Evolutionary conservation across 1,139 yeast species (phyloP).

Genomic region (Geotrichum bryndzae): DNA sequence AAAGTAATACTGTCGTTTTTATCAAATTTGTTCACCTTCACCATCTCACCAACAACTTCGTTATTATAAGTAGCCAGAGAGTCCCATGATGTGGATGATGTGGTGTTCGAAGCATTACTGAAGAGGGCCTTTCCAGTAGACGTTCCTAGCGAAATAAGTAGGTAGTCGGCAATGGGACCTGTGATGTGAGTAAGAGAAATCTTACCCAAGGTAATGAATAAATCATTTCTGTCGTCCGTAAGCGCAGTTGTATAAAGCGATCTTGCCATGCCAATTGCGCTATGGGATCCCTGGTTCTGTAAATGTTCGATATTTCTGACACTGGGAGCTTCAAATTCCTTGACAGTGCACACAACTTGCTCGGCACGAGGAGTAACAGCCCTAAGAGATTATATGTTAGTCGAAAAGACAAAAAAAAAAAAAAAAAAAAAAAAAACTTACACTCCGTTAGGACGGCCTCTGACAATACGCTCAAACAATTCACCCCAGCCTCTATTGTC

Average conservation of each 20-base stretch:
- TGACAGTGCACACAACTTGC: conserved; percentile 59
- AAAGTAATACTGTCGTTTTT: conserved; percentile 52
- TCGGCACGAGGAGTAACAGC: conserved; percentile 77
- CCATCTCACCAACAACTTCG: conserved; percentile 65
- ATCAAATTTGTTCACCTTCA: conserved; percentile 54
- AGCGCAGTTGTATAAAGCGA: conserved; percentile 26
- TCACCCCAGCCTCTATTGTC: conserved; percentile 86
- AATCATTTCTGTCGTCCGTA: conserved; percentile 27
- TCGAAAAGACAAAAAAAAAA: not conserved
- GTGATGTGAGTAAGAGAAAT: conserved; percentile 22
- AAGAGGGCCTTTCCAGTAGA: conserved; percentile 25
- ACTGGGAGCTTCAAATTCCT: conserved; percentile 60
- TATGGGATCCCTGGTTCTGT: conserved; percentile 32
- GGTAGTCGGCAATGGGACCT: conserved; percentile 21
- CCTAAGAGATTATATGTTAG: not conserved
- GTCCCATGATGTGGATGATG: conserved; percentile 53
- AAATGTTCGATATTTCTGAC: conserved; percentile 41
- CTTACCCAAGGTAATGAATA: conserved; percentile 29
- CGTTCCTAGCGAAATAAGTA: conserved; percentile 24
- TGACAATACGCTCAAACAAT: conserved; percentile 66
- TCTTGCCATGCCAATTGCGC: conserved; percentile 28
- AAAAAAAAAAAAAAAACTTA: not conserved
- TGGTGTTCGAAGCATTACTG: conserved; percentile 64
- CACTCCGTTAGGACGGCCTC: conserved; percentile 71
- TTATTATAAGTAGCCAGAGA: conserved; percentile 69